Conservation (phyloP, 805 yeast genomes). For the Lipomyces lipofer region DNA sequence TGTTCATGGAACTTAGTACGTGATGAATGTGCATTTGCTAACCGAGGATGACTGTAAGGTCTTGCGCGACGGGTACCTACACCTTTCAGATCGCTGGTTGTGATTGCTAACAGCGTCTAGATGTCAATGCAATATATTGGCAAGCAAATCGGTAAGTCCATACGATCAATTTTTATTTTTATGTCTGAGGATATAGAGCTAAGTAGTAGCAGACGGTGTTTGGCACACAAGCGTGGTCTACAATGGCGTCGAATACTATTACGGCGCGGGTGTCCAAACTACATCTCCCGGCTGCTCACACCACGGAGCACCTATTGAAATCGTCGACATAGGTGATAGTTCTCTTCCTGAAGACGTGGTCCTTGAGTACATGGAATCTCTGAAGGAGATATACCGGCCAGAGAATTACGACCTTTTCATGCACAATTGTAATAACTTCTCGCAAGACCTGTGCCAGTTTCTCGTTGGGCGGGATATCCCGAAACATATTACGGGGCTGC, state of each 20-base stretch:
- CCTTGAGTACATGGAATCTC: conserved; percentile 54
- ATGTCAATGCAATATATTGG: conserved; percentile 54
- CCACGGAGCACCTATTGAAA: conserved; percentile 58
- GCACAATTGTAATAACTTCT: conserved; percentile 70
- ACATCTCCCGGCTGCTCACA: conserved; percentile 55
- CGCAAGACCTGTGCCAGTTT: conserved; percentile 58
- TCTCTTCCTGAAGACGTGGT: conserved; percentile 53
- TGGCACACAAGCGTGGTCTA: conserved; percentile 65
- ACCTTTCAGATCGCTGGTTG: too few relatives aligned
- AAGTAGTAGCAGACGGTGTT: conserved; percentile 61
- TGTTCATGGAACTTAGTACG: background rate
- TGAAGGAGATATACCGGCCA: conserved; percentile 49
- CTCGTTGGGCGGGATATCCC: conserved; percentile 59
- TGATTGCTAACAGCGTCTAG: too few relatives aligned
- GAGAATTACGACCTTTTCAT: conserved; percentile 56
- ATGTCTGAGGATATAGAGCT: conserved; percentile 2
- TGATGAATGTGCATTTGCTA: background rate
- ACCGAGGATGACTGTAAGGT: conserved; percentile 41
- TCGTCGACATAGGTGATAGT: conserved; percentile 56
- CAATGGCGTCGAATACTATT: conserved; percentile 56
- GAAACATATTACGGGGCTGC: conserved; percentile 52
- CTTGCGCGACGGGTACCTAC: conserved; percentile 49
- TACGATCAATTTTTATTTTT: conserved; percentile 15
- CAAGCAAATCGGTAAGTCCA: conserved; percentile 32
- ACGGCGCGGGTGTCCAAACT: conserved; percentile 58